A percentile compares a stretch with the other conserved stretches of the same genome.
Evolutionary conservation across 495 filamentous ascomycete genomes (phyloP).

Genomic region (Aspergillus nidulans): DNA sequence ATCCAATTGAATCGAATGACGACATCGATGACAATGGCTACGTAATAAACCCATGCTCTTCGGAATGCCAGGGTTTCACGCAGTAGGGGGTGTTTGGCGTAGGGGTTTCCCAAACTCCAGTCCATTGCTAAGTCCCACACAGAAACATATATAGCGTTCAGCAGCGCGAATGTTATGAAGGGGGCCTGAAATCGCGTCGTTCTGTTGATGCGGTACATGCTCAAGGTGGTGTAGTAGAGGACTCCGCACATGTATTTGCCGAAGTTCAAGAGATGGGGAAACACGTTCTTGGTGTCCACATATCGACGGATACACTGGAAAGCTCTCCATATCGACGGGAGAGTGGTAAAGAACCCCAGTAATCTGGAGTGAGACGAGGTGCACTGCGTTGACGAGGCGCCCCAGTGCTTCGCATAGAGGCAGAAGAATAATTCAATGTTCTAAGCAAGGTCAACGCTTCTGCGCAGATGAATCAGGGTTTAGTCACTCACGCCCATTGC

Average conservation of each 20-base stretch:
- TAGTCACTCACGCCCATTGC: conserved; percentile 68
- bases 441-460: conserved; percentile 35
- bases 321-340: conserved; percentile 84
- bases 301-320: conserved; percentile 91
- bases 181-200: conserved; percentile 51
- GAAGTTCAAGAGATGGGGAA: conserved; percentile 89
- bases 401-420: conserved; percentile 75
- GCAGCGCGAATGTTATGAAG: conserved; percentile 72
- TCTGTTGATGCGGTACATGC: conserved; percentile 73
- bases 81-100: conserved; percentile 63
- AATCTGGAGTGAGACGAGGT: conserved; percentile 82
- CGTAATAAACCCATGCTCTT: conserved; percentile 73
- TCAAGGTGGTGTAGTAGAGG: conserved; percentile 68
- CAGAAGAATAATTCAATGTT: conserved; percentile 95
- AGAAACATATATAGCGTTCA: conserved; percentile 79
- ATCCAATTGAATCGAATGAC: conserved; percentile 95
- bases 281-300: conserved; percentile 75
- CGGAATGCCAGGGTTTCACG: conserved; percentile 79
- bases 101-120: conserved; percentile 79
- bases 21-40: conserved; percentile 76
- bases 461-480: not conserved
- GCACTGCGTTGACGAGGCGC: conserved; percentile 59
- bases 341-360: conserved; percentile 77
- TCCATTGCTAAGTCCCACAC: conserved; percentile 99
- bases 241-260: conserved; percentile 89